These are phyloP conservation scores for Fusarium keratoplasticum DNA, from an alignment of 2,329 filamentous ascomycete species.

Conservation along the genomic window DNA sequence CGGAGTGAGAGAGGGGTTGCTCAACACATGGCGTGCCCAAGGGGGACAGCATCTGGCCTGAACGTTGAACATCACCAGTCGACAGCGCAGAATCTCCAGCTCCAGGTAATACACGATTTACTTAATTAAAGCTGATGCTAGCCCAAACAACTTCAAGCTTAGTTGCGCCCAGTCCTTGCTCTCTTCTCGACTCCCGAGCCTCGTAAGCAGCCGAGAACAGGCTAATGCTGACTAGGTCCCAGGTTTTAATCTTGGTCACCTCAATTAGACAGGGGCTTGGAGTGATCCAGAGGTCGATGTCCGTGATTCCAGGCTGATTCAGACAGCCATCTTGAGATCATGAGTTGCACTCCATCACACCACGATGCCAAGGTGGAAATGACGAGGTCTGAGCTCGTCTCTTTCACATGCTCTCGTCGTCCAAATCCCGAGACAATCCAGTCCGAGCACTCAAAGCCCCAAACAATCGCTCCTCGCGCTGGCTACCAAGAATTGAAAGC, in stretches of 20 bases:
- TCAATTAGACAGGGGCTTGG: constrained; percentile 1
- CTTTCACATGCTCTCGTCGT: constrained; percentile 5
- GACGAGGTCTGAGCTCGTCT: background rate
- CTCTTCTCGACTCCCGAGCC: background rate
- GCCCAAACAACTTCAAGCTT: background rate
- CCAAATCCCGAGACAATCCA: background rate
- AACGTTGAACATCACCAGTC: background rate
- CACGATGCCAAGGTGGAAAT: constrained; percentile 7
- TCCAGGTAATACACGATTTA: background rate
- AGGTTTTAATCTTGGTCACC: background rate
- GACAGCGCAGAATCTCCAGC: background rate
- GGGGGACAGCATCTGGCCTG: background rate
- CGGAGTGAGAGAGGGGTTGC: background rate
- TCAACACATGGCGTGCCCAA: background rate
- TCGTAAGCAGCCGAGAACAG: background rate
- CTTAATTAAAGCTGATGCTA: background rate
- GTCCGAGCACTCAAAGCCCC: background rate
- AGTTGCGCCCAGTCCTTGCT: background rate
- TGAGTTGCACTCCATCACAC: background rate
- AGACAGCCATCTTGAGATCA: constrained; percentile 3
- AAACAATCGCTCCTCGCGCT: constrained; percentile 4
- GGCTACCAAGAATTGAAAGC: background rate
- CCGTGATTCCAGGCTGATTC: constrained; percentile 6
- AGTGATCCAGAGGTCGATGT: background rate
- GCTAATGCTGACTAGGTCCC: background rate